phyloP scores from a whole-genome alignment of 1,284 basidiomycete species.

The Hypsizygus ulmarius region DNA sequence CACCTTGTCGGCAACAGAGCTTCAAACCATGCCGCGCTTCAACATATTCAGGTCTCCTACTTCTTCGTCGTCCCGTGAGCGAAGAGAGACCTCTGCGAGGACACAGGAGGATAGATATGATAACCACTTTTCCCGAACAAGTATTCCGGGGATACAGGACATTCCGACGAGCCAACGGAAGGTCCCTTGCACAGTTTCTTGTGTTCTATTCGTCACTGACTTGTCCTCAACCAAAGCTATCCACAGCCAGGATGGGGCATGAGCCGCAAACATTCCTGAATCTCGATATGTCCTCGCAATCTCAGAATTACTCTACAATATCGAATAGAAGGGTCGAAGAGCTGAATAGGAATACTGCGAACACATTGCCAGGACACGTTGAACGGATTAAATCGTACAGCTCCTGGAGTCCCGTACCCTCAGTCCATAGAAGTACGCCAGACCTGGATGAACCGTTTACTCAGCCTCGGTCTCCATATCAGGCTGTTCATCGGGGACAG shows the following conservation, averaged over 20 bases:
- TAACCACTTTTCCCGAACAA: too few species aligned
- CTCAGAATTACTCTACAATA: neutral
- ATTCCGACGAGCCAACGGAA: too few species aligned
- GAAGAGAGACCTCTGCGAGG: too few species aligned
- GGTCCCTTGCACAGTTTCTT: too few species aligned
- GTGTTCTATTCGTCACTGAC: too few species aligned
- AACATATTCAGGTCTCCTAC: slow-evolving; percentile 4
- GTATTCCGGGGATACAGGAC: too few species aligned
- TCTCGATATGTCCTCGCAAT: too few species aligned
- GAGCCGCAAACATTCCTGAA: too few species aligned
- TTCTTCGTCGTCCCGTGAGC: neutral
- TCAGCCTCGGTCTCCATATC: neutral
- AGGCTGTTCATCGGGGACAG: neutral
- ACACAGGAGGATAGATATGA: too few species aligned
- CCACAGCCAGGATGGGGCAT: too few species aligned
- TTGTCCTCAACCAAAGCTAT: too few species aligned
- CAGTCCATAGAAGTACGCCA: slow-evolving; percentile 26
- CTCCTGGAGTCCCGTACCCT: slow-evolving; percentile 31
- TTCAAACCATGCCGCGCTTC: slow-evolving; percentile 1
- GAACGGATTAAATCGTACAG: slow-evolving; percentile 14
- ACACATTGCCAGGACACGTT: neutral
- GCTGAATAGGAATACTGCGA: neutral
- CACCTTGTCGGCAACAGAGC: neutral
- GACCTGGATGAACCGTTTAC: neutral
- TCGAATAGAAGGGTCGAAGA: too few species aligned